phyloP scores from a whole-genome alignment of 2,329 filamentous ascomycete genomes.

The Dryadomyces sulphureus region DNA sequence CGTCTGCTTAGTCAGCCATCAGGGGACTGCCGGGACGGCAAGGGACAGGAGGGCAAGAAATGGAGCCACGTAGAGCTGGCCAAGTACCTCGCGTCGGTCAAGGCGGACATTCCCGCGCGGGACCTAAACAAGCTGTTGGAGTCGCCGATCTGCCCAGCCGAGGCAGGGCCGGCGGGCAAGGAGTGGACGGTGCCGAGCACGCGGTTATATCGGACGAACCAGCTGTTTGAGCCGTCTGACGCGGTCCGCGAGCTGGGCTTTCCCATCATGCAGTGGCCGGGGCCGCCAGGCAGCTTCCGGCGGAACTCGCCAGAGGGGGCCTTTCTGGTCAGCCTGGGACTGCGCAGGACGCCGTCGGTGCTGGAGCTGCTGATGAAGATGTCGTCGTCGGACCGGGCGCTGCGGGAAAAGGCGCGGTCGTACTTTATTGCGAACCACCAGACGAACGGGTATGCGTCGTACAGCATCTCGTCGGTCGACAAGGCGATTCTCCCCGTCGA shows the following conservation, averaged over 20 bases:
- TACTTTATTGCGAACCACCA: conserved; percentile 77
- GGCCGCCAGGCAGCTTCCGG: conserved; percentile 44
- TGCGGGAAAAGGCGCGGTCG: conserved; percentile 56
- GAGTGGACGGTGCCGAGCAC: conserved; percentile 36
- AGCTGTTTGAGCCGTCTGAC: conserved; percentile 69
- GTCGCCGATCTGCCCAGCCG: conserved; percentile 71
- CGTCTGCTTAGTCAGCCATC: conserved; percentile 54
- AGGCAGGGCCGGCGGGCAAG: conserved; percentile 41
- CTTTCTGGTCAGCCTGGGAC: conserved; percentile 59
- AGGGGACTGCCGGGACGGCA: conserved; percentile 8
- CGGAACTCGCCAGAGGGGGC: conserved; percentile 54
- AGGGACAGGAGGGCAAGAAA: conserved; percentile 25
- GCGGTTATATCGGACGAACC: conserved; percentile 54
- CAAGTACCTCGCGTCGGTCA: conserved; percentile 83
- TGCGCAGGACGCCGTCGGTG: conserved; percentile 56
- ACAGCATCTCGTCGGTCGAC: conserved; percentile 38
- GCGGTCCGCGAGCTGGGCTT: conserved; percentile 54
- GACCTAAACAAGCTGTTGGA: conserved; percentile 68
- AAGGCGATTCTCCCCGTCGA: conserved; percentile 45
- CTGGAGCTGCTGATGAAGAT: conserved; percentile 68
- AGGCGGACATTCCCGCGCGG: conserved; percentile 68
- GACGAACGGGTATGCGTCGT: conserved; percentile 57
- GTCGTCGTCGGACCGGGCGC: conserved; percentile 38
- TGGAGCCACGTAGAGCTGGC: conserved; percentile 94
- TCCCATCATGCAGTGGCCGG: conserved; percentile 73